Evolutionary conservation across 352 stramenopile species (phyloP), one percentile per base, ranked within the genome.

Genomic region (Pythium dissimile): DNA sequence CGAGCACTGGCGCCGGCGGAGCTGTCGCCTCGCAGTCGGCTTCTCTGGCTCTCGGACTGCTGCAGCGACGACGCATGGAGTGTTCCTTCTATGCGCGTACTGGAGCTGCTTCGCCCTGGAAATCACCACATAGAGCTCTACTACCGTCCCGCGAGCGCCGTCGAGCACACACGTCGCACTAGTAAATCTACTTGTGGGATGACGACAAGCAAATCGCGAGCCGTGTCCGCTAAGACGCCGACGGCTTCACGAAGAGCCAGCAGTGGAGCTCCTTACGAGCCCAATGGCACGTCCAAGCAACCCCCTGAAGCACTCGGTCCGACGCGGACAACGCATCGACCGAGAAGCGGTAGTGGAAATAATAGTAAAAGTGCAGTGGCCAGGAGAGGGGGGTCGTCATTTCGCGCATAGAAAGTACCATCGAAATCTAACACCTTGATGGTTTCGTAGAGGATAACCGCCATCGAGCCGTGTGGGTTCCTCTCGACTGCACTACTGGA

Each of bases 21-120:
- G n/a, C 57, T 83, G 26, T 89, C 79, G 0, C 80, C 80, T 39
- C 77, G 80, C 26, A 85, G 71, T 34, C 75, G 77, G 0, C 54
- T 89, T n/a, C 54, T 89, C 7, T 88, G 77, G 67, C 70, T 86
- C 49, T 89, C 79, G 1, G 64, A 72, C 5, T 86, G 64, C 48
- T 67, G 47, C 4, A 55, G 64, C 23, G 64, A 68, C 18, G 44
- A 55, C 12, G 61, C 27, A 20, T 57, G 45, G 51, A 31, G 26
- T 1, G 27, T 31, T 28, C 13, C 53, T 5, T 54, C 46, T 2
- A 24, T 24, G 3, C 60, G 60, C n/a, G 52, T 67, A 20, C 32
- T 62, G 27, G 60, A 30, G 23, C 49, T 67, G 53, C 47, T 67
- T 30, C 45, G 60, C 9, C 60, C 53, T 31, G 50, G 50, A 18